A percentile compares a stretch with the other conserved stretches of the same genome.
Evolutionary conservation across 2,329 filamentous ascomycete species (phyloP).

Genomic region (Beauveria sp.): DNA sequence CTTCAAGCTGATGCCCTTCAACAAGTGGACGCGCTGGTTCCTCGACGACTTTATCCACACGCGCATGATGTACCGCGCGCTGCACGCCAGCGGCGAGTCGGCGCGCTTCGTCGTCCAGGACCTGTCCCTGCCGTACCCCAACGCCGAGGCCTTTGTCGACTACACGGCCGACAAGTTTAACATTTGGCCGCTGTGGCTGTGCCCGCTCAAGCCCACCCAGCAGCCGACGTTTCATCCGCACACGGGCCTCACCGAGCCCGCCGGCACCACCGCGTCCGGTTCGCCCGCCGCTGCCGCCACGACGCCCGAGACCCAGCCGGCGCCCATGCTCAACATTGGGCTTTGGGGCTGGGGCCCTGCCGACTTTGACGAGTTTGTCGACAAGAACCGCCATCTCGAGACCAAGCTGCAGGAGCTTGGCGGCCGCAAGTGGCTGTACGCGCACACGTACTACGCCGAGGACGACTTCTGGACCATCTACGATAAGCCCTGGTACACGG

Average conservation of each 20-base stretch:
- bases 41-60: slow-evolving; percentile 68
- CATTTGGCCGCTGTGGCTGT: slow-evolving; percentile 56
- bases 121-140: slow-evolving; percentile 49
- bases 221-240: slow-evolving; percentile 51
- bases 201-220: slow-evolving; percentile 41
- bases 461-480: slow-evolving; percentile 63
- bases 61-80: slow-evolving; percentile 64
- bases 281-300: background rate
- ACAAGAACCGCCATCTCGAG: slow-evolving; percentile 65
- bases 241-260: slow-evolving; percentile 28
- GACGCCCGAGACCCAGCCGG: slow-evolving; percentile 11
- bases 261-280: background rate
- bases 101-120: slow-evolving; percentile 63
- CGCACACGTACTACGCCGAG: slow-evolving; percentile 75
- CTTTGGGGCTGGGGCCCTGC: slow-evolving; percentile 72
- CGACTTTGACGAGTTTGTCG: slow-evolving; percentile 51
- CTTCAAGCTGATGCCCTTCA: slow-evolving; percentile 59
- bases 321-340: slow-evolving; percentile 54
- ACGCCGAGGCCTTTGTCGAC: slow-evolving; percentile 45
- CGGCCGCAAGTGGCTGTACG: slow-evolving; percentile 83
- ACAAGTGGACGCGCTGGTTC: slow-evolving; percentile 55
- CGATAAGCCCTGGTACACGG: slow-evolving; percentile 51
- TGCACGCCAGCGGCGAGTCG: slow-evolving; percentile 59
- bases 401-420: slow-evolving; percentile 58
- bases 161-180: slow-evolving; percentile 42